Base-by-base conservation (phyloP, 768 basidiomycete species). In the Lactifluus subvellereus region DNA sequence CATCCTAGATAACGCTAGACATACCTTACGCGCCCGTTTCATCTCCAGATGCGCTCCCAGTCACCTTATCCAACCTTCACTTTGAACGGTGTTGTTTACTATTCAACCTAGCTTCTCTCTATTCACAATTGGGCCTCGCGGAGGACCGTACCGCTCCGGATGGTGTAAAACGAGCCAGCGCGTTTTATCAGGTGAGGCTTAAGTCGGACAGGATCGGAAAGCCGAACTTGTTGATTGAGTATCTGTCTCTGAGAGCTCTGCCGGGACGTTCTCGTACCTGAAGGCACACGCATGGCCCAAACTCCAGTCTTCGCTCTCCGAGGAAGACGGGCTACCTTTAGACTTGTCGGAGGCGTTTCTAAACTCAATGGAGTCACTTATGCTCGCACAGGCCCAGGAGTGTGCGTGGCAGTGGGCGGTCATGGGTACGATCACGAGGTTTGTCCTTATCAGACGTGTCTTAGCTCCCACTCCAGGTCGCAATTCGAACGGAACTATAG, bases 381-480 rank as follows among this genome's bases (percentile, higher is more conserved):
- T 93, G 84, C 80, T 95, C 5, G 94, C 94, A 0, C 93, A 98
- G 73, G 95, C 94, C 1, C 96, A 98, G 68, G 97, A 99, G 75
- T 96, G 92, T 71, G 92, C 86, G 47, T 98, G 95, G 95, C 94
- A 96, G 71, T 83, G 88, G 67, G 94, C 94, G 16, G 87, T 88
- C 70, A 75, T 91, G 62, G 90, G 94, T 92, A 68, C 68, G 62
- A 56, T 57, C 53, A 54, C 16, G 49, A 8, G 45, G 18, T 48
- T 22, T 33, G 22, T 48, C 37, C 65, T 47, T 61, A 54, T 59
- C 57, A 14, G 27, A 40, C 20, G 22, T 10, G 9, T 6, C 20
- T 49, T 35, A 58, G 53, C 49, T 42, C 42, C 49, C 18, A 43
- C 13, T 47, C 27, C 20, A 67, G 61, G 58, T n/a, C 67, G 51